Evolutionary conservation across 208 protist species (phyloP).

Genomic region (Wallacemonas sp.): DNA sequence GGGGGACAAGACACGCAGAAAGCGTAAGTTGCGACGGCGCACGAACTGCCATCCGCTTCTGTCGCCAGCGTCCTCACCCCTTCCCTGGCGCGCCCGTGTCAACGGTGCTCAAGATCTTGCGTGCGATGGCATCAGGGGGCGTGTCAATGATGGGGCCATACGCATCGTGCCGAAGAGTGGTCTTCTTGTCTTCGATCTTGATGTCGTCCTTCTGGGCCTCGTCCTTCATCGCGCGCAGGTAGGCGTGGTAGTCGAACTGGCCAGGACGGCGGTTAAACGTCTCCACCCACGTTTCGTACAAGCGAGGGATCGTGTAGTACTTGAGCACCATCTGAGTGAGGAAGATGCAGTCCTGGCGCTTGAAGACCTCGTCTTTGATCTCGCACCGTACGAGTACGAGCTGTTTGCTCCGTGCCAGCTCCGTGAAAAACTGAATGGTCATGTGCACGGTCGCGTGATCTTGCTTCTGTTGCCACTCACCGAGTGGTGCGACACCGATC

Average conservation of each 20-base stretch:
- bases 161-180: constrained; percentile 48
- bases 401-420: constrained; percentile 79
- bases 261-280: constrained; percentile 86
- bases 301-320: constrained; percentile 85
- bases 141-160: constrained; percentile 87
- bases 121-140: constrained; percentile 68
- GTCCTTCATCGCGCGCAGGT: constrained; percentile 89
- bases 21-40: too few species aligned
- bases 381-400: constrained; percentile 90
- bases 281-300: constrained; percentile 89
- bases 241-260: constrained; percentile 88
- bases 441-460: constrained; percentile 85
- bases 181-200: constrained; percentile 87
- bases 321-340: constrained; percentile 89
- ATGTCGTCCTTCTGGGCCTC: constrained; percentile 86
- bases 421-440: constrained; percentile 94
- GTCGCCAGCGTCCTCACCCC: too few species aligned
- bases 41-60: too few species aligned
- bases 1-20: too few species aligned
- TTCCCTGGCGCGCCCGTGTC: constrained; percentile 26
- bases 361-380: constrained; percentile 91
- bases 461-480: constrained; percentile 90
- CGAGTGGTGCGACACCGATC: constrained; percentile 81
- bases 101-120: constrained; percentile 61
- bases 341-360: constrained; percentile 86